Evolutionary conservation across 2,329 filamentous ascomycete species (phyloP), one percentile per base, ranked within the genome.

Genomic region (Neoscytalidium dimidiatum): DNA sequence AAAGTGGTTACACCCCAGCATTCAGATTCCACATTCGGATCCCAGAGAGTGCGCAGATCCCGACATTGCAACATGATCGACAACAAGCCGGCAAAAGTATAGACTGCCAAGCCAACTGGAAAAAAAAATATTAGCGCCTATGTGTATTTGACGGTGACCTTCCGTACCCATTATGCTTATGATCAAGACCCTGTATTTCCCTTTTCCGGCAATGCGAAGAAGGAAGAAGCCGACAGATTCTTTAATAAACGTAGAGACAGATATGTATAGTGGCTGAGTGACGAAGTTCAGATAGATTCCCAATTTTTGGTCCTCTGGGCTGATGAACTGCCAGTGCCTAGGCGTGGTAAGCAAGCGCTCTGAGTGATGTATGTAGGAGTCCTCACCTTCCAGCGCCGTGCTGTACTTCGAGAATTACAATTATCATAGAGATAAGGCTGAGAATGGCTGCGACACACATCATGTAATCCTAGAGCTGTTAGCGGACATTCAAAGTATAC

Each of bases 11-110:
- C 66, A 0, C 73, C 64, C 78, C 81, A 85, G 67, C 83, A 85
- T 1, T 72, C 77, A 0, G 76, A 71, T 9, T 75, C 69, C 2
- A 80, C 73, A 0, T 68, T 70, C 0, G 41, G 49, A 67, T 85
- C 82, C 82, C 83, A 85, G 26, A 78, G 74, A 0, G 79, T 66
- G 4, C 77, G 74, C 1, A 85, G 70, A 44, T 84, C 76, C 5
- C 76, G 78, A 51, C 83, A 85, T 66, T 85, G 82, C 1, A 84
- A 70, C 1, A 85, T 64, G 2, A 85, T 67, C 0, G 83, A 84
- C 72, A 83, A 75, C 62, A 80, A 78, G 68, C 81, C 82, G 4
- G 76, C 76, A 3, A 80, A 66, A 2, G 77, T 80, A 65, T 83
- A 83, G 19, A 77, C 67, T 6, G 73, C 69, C 66, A 84, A 75